Evolutionary conservation across 805 yeast genomes (phyloP).

Genomic region (Saccharomycopsis oosterbeekiorum): DNA sequence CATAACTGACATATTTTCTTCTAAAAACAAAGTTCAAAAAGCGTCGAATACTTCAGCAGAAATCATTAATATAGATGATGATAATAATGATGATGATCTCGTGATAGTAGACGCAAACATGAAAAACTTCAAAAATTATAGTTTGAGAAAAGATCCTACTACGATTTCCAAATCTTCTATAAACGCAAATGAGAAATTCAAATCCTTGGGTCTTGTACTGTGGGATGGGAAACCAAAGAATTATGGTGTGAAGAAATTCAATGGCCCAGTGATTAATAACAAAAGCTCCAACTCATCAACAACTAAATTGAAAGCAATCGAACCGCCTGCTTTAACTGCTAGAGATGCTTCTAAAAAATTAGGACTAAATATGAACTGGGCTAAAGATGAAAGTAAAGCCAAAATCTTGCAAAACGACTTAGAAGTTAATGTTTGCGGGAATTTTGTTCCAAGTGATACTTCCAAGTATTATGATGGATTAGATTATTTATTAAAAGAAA

Average conservation of each 20-base stretch:
- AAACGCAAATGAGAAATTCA: not conserved
- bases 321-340: not conserved
- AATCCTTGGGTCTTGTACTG: not conserved
- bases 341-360: slow-evolving; percentile 4
- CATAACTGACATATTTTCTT: not conserved
- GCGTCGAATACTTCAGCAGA: not conserved
- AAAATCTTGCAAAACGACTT: not conserved
- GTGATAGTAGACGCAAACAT: not conserved
- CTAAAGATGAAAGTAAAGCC: not conserved
- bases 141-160: not conserved
- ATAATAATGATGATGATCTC: not conserved
- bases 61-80: not conserved
- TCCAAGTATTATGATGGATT: slow-evolving; percentile 13
- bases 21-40: not conserved
- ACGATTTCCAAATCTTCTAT: not conserved
- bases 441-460: slow-evolving; percentile 5
- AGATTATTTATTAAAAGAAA: slow-evolving; percentile 14
- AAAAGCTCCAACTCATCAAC: not conserved
- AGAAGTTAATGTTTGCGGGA: slow-evolving; percentile 2
- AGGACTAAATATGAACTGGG: slow-evolving; percentile 8
- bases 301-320: not conserved
- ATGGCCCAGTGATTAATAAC: not conserved
- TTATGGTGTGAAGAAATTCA: not conserved
- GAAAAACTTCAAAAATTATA: too few relatives aligned
- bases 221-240: not conserved